Conservation (phyloP, 257 asterid species). For the Rubia yunnanensis region DNA sequence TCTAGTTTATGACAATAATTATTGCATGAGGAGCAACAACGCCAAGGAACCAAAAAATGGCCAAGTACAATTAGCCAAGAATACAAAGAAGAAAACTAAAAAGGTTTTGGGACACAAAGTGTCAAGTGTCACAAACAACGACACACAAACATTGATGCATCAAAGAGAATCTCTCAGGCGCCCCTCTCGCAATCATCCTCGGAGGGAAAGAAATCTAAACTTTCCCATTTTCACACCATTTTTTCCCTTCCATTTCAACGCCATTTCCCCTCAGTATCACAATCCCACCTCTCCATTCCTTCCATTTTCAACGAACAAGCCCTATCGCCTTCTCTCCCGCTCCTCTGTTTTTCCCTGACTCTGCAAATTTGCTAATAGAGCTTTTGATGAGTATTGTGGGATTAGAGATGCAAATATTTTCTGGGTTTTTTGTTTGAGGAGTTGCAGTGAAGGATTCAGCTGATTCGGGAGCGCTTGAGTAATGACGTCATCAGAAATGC, state of each 20-base stretch:
- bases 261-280: background rate
- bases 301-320: background rate
- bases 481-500: slow-evolving; percentile 20
- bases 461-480: slow-evolving; percentile 6
- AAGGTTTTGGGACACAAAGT: slow-evolving; percentile 1
- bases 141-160: slow-evolving; percentile 5
- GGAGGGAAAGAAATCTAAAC: slow-evolving; percentile 4
- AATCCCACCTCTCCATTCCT: background rate
- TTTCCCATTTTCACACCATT: slow-evolving; percentile 1
- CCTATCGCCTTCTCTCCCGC: background rate
- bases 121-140: background rate
- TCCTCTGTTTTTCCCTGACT: background rate
- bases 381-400: slow-evolving; percentile 8
- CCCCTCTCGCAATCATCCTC: background rate
- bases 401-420: slow-evolving; percentile 10
- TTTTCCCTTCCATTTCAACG: slow-evolving; percentile 12
- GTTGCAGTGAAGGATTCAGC: background rate
- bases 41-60: background rate
- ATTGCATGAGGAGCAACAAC: background rate
- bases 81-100: background rate
- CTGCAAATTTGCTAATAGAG: background rate
- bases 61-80: background rate
- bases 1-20: too few species aligned
- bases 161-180: slow-evolving; percentile 8
- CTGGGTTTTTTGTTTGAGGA: slow-evolving; percentile 3